Conservation (phyloP, 164 flowering plant genomes). For the Cinnamomum chago region DNA sequence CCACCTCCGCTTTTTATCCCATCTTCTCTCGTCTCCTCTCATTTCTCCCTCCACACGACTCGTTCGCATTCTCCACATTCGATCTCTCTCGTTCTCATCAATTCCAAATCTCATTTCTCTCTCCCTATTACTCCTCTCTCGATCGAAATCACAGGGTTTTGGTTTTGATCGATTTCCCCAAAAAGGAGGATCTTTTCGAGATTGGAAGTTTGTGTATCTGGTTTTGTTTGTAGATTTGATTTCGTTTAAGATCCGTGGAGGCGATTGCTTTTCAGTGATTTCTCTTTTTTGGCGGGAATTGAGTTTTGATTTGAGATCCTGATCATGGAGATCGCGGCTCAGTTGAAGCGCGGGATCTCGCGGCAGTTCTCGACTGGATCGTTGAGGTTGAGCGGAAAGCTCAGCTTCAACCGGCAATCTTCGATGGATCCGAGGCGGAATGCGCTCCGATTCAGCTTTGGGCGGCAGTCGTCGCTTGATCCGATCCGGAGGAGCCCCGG, state of each 20-base stretch:
- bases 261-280: too few relatives aligned
- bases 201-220: too few relatives aligned
- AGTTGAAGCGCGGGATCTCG: constrained; percentile 83
- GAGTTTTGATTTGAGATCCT: not conserved
- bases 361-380: constrained; percentile 95
- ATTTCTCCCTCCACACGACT: too few relatives aligned
- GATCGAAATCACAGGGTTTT: not conserved
- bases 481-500: constrained; percentile 59
- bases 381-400: constrained; percentile 39
- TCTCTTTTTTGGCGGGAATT: not conserved
- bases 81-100: too few relatives aligned
- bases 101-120: not conserved
- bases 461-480: constrained; percentile 83
- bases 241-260: too few relatives aligned
- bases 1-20: too few relatives aligned
- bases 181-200: too few relatives aligned
- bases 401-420: constrained; percentile 52
- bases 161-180: too few relatives aligned
- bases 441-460: constrained; percentile 67
- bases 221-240: too few relatives aligned
- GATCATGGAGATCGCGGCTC: constrained; percentile 49
- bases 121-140: not conserved
- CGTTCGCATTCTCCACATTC: too few relatives aligned
- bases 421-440: constrained; percentile 71
- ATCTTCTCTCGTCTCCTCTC: too few relatives aligned